Base-by-base conservation (phyloP, 495 filamentous ascomycete species). In the Aspergillus coremiiformis region DNA sequence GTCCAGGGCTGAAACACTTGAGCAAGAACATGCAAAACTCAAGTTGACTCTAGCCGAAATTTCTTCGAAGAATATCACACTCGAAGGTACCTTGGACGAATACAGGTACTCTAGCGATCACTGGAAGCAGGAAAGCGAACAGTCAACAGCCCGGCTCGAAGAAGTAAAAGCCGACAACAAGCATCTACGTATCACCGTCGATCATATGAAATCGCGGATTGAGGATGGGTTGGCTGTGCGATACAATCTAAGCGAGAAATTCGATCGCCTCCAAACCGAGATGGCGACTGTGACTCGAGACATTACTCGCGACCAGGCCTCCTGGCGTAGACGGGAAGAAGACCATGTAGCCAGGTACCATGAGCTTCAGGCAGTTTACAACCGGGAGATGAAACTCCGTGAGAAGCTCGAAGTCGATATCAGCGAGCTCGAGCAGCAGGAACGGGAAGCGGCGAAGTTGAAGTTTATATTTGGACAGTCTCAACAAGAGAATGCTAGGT, bases 321-420 rank as follows among this genome's bases (percentile, higher is more conserved):
- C 77, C 20, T 89, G 83, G 71, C 74, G 77, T 41, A 82, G 83
- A 68, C 84, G 79, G 56, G 85, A 92, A 59, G 81, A 91, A 58
- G 80, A 85, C 41, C 78, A 88, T 52, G 72, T 81, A 48, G 84
- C 84, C 54, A 82, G 81, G 49, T 84, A 90, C 50, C 89, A 95
- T 51, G 81, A 91, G 41, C 78, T 96, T 20, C 84, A 84, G 49
- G 86, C 86, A 26, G 80, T 82, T 49, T 78, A 92, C 37, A 85
- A 84, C 51, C 83, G 85, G 7, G 89, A 96, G 64, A 78, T 83
- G 6, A 78, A 83, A 51, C 85, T 86, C 23, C 81, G 88, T 22
- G 83, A 94, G 66, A 79, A 86, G 37, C 78, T 96, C 17, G 86
- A 95, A 62, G 70, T 76, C 4, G 89, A 96, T 63, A 79, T 96